Conservation (phyloP, 2,329 filamentous ascomycete species). For the Zalaria sp. region DNA sequence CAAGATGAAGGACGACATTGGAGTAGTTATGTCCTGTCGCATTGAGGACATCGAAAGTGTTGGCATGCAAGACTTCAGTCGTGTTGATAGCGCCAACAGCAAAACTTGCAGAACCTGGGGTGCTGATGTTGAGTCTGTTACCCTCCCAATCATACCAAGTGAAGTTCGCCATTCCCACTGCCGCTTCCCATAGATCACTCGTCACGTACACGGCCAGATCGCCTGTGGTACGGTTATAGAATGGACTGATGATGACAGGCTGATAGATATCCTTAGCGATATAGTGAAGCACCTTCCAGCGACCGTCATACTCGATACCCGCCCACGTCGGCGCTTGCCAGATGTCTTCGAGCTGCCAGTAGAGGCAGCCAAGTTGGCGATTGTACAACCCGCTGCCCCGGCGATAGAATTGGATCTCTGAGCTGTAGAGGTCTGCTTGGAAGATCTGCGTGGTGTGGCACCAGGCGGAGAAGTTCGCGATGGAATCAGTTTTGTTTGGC, state of each 20-base stretch:
- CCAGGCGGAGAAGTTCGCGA: conserved; percentile 49
- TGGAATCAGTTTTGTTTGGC: conserved; percentile 36
- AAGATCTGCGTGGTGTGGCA: conserved; percentile 49
- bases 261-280: conserved; percentile 43
- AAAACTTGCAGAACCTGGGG: conserved; percentile 21
- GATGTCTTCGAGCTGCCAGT: conserved; percentile 53
- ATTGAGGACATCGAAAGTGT: conserved; percentile 21
- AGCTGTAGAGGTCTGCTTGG: conserved; percentile 48
- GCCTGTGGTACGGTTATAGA: conserved; percentile 37
- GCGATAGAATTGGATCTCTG: conserved; percentile 48
- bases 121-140: conserved; percentile 26
- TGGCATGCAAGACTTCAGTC: conserved; percentile 30
- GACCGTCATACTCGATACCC: conserved; percentile 46
- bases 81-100: conserved; percentile 38
- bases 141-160: conserved; percentile 40
- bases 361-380: conserved; percentile 44
- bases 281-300: conserved; percentile 51
- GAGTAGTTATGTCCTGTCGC: conserved; percentile 12
- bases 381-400: conserved; percentile 43
- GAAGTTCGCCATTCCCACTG: conserved; percentile 31
- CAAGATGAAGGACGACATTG: conserved; percentile 30
- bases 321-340: conserved; percentile 53
- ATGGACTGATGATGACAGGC: conserved; percentile 44
- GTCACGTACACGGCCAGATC: conserved; percentile 40
- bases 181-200: conserved; percentile 41